Base-by-base conservation (phyloP, 805 yeast species). In the Yamadazyma tumulicola region DNA sequence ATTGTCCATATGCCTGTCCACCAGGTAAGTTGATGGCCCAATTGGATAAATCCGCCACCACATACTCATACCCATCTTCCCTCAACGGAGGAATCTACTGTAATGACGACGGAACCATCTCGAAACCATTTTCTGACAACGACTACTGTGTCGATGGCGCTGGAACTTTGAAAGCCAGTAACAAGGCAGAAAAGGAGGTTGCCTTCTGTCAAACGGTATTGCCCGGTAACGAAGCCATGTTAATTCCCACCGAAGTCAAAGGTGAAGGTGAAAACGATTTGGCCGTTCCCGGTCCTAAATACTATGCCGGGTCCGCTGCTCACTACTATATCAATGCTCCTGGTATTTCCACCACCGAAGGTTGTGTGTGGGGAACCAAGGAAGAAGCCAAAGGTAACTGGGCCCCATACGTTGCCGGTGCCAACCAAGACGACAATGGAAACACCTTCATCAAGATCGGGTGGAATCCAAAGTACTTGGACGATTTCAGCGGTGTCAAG, bases 221-320 rank as follows among this genome's bases (percentile, higher is more conserved):
- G 38, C 96, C 96, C 16, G 96, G 96, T 47, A 85, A 86, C 59
- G 96, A 87, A 65, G 95, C 87, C 48, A 87, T 87, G 96, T 69
- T 86, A 55, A 86, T 88, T 46, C 96, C 96, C 41, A 86, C 94
- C 15, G 55, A 70, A 35, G 77, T 81, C 38, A 70, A 63, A n/a
- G 60, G 69, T 10, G 72, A 76, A 7, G 49, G 62, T 6, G 41
- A 67, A n/a, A 59, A 66, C 36, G 66, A 72, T 2, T 62, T 87
- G 38, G 95, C 96, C 15, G 96, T 87, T 34, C 96, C 96, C 12
- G 87, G 84, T 15, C 64, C 88, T 2, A 78, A 77, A 37, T 87
- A 87, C 67, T 86, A 85, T 84, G 93, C 93, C 10, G 61, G 74
- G 9, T 85, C 95, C 26, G 86, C 95, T 26, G 81, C 95, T 24